phyloP scores from a whole-genome alignment of 2,329 filamentous ascomycete genomes.

The Fonsecaea multimorphosa region DNA sequence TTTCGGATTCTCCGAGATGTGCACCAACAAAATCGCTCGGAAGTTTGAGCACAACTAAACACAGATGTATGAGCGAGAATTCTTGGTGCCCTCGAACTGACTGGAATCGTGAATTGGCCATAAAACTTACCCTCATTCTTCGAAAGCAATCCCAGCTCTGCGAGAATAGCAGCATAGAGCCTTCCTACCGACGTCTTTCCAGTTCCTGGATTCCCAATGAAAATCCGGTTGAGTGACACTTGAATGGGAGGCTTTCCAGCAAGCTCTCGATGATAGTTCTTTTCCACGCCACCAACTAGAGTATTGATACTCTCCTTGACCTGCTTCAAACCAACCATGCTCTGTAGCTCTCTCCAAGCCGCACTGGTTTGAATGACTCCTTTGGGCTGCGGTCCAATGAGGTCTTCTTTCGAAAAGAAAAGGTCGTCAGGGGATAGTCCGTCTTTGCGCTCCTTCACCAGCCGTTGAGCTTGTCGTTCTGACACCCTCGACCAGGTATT shows the following conservation, averaged over 20 bases:
- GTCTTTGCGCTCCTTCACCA: constrained; percentile 56
- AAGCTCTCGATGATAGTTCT: constrained; percentile 71
- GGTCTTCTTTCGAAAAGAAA: constrained; percentile 67
- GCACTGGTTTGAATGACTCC: constrained; percentile 57
- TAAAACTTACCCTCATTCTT: constrained; percentile 66
- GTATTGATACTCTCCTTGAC: constrained; percentile 68
- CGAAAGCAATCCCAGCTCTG: constrained; percentile 69
- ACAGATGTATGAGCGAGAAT: constrained; percentile 45
- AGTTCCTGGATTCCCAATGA: constrained; percentile 74
- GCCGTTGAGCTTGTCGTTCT: constrained; percentile 64
- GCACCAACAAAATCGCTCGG: constrained; percentile 74
- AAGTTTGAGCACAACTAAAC: constrained; percentile 67
- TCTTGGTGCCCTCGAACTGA: constrained; percentile 8
- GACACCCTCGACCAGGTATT: constrained; percentile 64
- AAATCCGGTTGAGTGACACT: constrained; percentile 70
- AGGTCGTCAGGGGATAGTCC: constrained; percentile 61
- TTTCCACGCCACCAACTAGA: constrained; percentile 65
- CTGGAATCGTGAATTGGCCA: not conserved
- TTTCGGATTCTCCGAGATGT: constrained; percentile 70
- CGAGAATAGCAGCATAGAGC: constrained; percentile 71
- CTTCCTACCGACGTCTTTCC: constrained; percentile 79
- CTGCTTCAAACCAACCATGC: constrained; percentile 62
- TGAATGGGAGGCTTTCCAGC: constrained; percentile 64
- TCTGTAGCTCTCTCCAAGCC: constrained; percentile 65
- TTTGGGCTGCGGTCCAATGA: constrained; percentile 72